Evolutionary conservation across 179 eudicot genomes (phyloP).

Genomic region (Pouteria campechiana): DNA sequence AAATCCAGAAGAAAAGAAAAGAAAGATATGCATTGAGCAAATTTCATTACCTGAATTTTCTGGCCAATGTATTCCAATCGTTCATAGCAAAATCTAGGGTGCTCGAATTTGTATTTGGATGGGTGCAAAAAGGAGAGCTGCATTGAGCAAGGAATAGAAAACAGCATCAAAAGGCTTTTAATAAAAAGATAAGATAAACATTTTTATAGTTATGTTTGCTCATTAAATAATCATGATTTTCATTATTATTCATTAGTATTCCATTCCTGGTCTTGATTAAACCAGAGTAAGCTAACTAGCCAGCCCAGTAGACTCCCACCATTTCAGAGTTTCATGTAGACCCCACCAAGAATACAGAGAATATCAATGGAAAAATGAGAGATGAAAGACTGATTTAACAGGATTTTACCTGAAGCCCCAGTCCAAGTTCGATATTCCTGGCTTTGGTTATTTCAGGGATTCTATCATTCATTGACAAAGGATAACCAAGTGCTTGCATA

Average conservation of each 20-base stretch:
- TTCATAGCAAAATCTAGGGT: slow-evolving; percentile 96
- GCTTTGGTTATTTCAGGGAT: slow-evolving; percentile 95
- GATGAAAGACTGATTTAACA: neutral
- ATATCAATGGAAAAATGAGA: neutral
- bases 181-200: neutral
- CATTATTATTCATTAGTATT: too few species aligned
- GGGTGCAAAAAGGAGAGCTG: slow-evolving; percentile 96
- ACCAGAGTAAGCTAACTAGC: too few species aligned
- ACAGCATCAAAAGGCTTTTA: neutral
- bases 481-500: slow-evolving; percentile 71
- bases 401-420: slow-evolving; percentile 85
- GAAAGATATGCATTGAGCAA: too few species aligned
- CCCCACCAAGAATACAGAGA: too few species aligned
- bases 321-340: too few species aligned
- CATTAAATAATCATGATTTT: too few species aligned
- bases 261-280: too few species aligned
- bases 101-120: slow-evolving; percentile 86
- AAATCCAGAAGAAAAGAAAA: neutral
- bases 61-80: slow-evolving; percentile 95
- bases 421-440: slow-evolving; percentile 97
- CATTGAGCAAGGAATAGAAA: neutral
- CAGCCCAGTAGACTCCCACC: too few species aligned
- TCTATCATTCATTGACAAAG: slow-evolving; percentile 55
- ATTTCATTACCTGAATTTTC: slow-evolving; percentile 87
- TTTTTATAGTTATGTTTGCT: too few species aligned